phyloP scores from a whole-genome alignment of 768 basidiomycete genomes.

The Pulveroboletus sp. region DNA sequence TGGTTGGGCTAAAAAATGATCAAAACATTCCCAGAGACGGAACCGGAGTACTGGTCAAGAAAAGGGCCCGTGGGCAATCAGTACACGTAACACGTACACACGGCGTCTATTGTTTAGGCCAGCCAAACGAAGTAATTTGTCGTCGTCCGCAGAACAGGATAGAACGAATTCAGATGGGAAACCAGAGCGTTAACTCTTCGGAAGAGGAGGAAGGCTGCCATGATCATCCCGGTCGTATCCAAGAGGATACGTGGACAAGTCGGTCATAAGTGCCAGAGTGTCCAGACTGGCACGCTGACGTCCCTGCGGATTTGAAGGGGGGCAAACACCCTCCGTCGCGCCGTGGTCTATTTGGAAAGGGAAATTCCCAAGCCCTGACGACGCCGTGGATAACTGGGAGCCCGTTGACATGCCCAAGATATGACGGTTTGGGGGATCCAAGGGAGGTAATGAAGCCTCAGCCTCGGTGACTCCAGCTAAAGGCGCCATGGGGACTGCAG shows the following conservation, averaged over 20 bases:
- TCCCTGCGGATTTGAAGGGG: conserved; percentile 36
- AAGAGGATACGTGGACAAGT: conserved; percentile 79
- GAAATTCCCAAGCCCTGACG: conserved; percentile 79
- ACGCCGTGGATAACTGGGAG: conserved; percentile 73
- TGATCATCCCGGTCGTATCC: conserved; percentile 53
- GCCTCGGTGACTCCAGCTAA: conserved; percentile 22
- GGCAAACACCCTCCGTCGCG: conserved; percentile 30
- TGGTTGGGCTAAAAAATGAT: conserved; percentile 1
- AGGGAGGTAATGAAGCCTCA: conserved; percentile 33
- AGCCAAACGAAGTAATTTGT: conserved; percentile 24
- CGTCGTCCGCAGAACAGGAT: conserved; percentile 8
- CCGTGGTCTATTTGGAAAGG: conserved; percentile 82
- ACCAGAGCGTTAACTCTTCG: conserved; percentile 23
- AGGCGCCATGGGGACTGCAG: neutral
- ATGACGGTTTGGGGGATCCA: conserved; percentile 53
- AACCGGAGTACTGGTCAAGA: conserved; percentile 13
- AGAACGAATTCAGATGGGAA: neutral
- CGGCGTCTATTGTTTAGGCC: conserved; percentile 24
- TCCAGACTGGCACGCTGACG: conserved; percentile 80
- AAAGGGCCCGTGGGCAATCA: conserved; percentile 13
- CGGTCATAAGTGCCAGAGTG: conserved; percentile 77
- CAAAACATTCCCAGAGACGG: conserved; percentile 2
- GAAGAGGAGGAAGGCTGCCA: conserved; percentile 21
- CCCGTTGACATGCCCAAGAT: conserved; percentile 69
- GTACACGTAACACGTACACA: conserved; percentile 30